Evolutionary conservation across 495 filamentous ascomycete species (phyloP).

Genomic region (Aspergillus sclerotiicarbonarius): DNA sequence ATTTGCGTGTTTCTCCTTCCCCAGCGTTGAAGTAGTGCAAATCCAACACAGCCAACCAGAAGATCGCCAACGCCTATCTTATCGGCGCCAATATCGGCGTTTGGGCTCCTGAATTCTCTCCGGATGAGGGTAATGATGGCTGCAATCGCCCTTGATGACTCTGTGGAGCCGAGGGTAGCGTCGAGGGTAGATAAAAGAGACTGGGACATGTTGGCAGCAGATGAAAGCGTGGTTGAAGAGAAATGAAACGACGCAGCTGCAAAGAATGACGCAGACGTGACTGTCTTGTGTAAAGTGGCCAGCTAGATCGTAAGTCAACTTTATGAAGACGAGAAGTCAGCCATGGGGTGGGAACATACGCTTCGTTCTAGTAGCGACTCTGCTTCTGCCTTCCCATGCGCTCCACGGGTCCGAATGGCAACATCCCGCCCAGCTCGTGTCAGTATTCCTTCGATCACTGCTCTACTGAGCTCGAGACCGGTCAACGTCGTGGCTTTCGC

Average conservation of each 20-base stretch:
- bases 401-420: slow-evolving; percentile 50
- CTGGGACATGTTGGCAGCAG: slow-evolving; percentile 61
- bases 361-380: slow-evolving; percentile 62
- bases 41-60: slow-evolving; percentile 63
- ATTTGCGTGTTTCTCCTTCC: slow-evolving; percentile 59
- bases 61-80: slow-evolving; percentile 65
- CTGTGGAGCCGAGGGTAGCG: slow-evolving; percentile 72
- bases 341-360: slow-evolving; percentile 27
- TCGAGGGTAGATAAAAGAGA: slow-evolving; percentile 66
- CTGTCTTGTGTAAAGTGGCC: slow-evolving; percentile 58
- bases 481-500: slow-evolving; percentile 68
- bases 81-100: slow-evolving; percentile 56
- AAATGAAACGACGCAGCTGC: slow-evolving; percentile 71
- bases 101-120: slow-evolving; percentile 66
- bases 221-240: slow-evolving; percentile 60
- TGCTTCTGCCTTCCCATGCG: slow-evolving; percentile 57
- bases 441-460: slow-evolving; percentile 64
- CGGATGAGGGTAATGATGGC: slow-evolving; percentile 73
- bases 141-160: slow-evolving; percentile 76
- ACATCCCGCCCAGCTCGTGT: slow-evolving; percentile 69
- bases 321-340: neutral
- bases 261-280: slow-evolving; percentile 63
- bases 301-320: slow-evolving; percentile 35
- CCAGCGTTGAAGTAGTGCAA: slow-evolving; percentile 70
- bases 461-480: slow-evolving; percentile 64